A percentile compares a stretch with the other conserved stretches of the same genome.
Conservation (phyloP, 2,329 filamentous ascomycete species). For the Claviceps africana region DNA sequence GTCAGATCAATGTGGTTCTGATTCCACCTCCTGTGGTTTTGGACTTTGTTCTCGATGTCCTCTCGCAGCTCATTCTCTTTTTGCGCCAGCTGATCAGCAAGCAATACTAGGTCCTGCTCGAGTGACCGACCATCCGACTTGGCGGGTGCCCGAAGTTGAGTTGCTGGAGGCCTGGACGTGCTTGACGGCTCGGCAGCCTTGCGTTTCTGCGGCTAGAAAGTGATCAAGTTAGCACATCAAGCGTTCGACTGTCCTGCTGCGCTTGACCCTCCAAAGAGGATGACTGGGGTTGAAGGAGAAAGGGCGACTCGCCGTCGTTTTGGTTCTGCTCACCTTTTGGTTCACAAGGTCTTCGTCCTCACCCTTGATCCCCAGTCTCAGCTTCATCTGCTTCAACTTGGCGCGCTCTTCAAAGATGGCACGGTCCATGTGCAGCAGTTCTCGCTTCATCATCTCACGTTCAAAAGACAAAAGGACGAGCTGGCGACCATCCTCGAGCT, state of each 20-base stretch:
- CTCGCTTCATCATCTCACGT: constrained; percentile 66
- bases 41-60: constrained; percentile 75
- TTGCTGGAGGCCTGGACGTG: constrained; percentile 45
- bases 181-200: constrained; percentile 46
- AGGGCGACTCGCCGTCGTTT: background rate
- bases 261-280: too few relatives aligned
- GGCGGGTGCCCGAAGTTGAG: constrained; percentile 55
- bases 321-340: constrained; percentile 55
- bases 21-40: constrained; percentile 87
- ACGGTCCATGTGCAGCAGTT: constrained; percentile 61
- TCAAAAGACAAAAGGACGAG: constrained; percentile 65
- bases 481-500: constrained; percentile 78
- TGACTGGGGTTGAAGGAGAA: too few relatives aligned
- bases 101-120: constrained; percentile 64
- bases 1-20: constrained; percentile 79
- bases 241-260: too few relatives aligned
- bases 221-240: constrained; percentile 20
- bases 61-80: constrained; percentile 67
- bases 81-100: constrained; percentile 66
- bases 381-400: constrained; percentile 76
- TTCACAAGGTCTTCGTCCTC: constrained; percentile 92
- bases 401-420: constrained; percentile 71
- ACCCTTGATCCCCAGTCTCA: constrained; percentile 75
- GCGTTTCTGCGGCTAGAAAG: constrained; percentile 51
- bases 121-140: constrained; percentile 55